Evolutionary conservation across 2,329 filamentous ascomycete species (phyloP).

Genomic region (Nigrograna mackinnonii): DNA sequence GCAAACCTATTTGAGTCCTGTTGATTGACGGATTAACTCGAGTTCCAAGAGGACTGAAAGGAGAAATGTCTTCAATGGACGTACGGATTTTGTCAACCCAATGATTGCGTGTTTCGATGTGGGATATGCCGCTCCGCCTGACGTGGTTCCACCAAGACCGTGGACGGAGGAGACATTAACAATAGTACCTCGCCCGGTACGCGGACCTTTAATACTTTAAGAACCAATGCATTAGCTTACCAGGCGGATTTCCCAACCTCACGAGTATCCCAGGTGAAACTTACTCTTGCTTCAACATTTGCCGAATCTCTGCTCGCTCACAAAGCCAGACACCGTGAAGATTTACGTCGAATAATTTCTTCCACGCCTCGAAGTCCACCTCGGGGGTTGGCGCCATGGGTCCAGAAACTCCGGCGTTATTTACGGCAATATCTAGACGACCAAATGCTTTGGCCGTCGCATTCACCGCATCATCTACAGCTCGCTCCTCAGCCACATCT

Average conservation of each 20-base stretch:
- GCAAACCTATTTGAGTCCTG: background rate
- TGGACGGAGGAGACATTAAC: background rate
- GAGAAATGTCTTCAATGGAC: no score
- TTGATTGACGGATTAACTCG: conserved; percentile 1
- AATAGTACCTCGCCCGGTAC: background rate
- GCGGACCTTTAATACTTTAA: background rate
- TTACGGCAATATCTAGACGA: no score
- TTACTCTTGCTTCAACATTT: background rate
- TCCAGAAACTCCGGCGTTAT: no score
- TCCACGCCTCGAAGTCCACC: no score
- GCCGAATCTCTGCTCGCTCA: background rate
- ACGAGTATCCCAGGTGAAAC: background rate
- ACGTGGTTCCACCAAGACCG: background rate
- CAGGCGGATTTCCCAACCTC: background rate
- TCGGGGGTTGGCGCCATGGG: no score
- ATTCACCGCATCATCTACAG: no score
- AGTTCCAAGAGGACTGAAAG: no score
- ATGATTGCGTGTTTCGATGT: background rate
- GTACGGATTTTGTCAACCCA: background rate
- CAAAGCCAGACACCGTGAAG: background rate
- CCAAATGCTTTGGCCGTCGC: no score
- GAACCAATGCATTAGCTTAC: background rate
- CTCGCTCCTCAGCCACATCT: no score
- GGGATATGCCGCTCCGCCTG: background rate
- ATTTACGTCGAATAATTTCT: no score